Percentiles rank a stretch among this genome's conserved stretches.
Evolutionary conservation across 768 basidiomycete genomes (phyloP).

Genomic region (Phaeotremella fagi): DNA sequence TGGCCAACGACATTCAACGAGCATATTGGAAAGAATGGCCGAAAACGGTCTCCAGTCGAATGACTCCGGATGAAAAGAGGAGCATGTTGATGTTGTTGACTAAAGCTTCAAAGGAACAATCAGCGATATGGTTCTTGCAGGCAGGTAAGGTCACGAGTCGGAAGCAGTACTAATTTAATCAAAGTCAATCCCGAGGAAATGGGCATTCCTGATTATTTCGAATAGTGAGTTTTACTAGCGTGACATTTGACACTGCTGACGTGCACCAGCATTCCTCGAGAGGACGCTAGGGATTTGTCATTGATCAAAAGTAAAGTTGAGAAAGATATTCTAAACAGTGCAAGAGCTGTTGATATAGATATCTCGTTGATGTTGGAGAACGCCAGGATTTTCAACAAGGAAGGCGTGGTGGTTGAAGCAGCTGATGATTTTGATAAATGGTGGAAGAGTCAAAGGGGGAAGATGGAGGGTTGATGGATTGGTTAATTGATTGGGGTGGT

Average conservation of each 20-base stretch:
- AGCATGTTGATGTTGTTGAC: constrained; percentile 67
- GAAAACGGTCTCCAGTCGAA: constrained; percentile 65
- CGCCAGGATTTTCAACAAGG: constrained; percentile 80
- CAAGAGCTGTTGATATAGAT: constrained; percentile 77
- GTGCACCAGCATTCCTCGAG: constrained; percentile 58
- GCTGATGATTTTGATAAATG: constrained; percentile 33
- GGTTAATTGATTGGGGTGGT: not conserved
- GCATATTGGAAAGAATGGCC: constrained; percentile 81
- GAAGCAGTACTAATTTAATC: not conserved
- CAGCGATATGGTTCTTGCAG: constrained; percentile 51
- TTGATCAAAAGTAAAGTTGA: constrained; percentile 75
- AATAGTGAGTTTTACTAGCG: constrained; percentile 51
- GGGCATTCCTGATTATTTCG: constrained; percentile 80
- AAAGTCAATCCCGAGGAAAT: constrained; percentile 83
- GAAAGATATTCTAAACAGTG: constrained; percentile 72
- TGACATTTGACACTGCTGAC: not conserved
- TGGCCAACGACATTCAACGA: constrained; percentile 67
- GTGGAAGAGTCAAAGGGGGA: constrained; percentile 35
- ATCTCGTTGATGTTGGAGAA: constrained; percentile 82
- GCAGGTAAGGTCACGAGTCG: constrained; percentile 5
- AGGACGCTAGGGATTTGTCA: constrained; percentile 78
- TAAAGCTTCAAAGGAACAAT: constrained; percentile 63
- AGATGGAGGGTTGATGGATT: constrained; percentile 20
- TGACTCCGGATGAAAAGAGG: constrained; percentile 74
- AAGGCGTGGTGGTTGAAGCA: constrained; percentile 24